These are phyloP conservation scores for Setomelanomma holmii DNA, from an alignment of 2,329 filamentous ascomycete species.

Conservation along the genomic window DNA sequence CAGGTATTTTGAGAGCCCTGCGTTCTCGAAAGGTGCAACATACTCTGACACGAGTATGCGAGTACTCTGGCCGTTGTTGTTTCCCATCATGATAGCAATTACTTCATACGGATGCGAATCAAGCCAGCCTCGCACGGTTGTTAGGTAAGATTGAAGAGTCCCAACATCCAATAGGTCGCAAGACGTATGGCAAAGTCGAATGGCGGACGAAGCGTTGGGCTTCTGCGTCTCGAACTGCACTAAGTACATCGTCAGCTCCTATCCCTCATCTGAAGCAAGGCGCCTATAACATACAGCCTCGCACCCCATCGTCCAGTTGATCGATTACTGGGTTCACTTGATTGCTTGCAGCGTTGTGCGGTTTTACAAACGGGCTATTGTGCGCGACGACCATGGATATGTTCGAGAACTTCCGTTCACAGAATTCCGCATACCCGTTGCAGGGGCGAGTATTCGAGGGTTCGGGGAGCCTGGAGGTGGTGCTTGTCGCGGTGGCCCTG, in stretches of 20 bases:
- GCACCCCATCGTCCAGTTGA: conserved; percentile 46
- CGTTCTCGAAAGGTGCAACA: conserved; percentile 70
- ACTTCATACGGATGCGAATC: conserved; percentile 81
- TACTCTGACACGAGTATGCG: conserved; percentile 72
- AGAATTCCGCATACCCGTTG: conserved; percentile 47
- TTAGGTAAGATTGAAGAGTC: conserved; percentile 76
- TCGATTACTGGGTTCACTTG: conserved; percentile 35
- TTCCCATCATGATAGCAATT: conserved; percentile 84
- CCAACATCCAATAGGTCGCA: conserved; percentile 85
- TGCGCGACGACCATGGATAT: conserved; percentile 46
- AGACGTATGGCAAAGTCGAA: conserved; percentile 77
- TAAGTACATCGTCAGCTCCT: conserved; percentile 27
- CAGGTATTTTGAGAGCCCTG: conserved; percentile 74
- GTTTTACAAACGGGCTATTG: conserved; percentile 43
- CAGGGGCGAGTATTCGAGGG: conserved; percentile 40
- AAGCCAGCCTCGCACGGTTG: conserved; percentile 75
- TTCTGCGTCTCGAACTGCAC: conserved; percentile 68
- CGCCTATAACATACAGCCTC: conserved; percentile 39
- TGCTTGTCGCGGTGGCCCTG: conserved; percentile 15
- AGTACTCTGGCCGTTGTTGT: conserved; percentile 60
- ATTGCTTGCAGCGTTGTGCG: conserved; percentile 43
- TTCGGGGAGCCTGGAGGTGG: conserved; percentile 14
- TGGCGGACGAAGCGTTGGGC: conserved; percentile 64
- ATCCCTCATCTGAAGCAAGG: background rate
- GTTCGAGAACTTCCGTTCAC: conserved; percentile 42